Evolutionary conservation across 2,329 filamentous ascomycete species (phyloP).

Genomic region (Pleurostoma richardsiae): DNA sequence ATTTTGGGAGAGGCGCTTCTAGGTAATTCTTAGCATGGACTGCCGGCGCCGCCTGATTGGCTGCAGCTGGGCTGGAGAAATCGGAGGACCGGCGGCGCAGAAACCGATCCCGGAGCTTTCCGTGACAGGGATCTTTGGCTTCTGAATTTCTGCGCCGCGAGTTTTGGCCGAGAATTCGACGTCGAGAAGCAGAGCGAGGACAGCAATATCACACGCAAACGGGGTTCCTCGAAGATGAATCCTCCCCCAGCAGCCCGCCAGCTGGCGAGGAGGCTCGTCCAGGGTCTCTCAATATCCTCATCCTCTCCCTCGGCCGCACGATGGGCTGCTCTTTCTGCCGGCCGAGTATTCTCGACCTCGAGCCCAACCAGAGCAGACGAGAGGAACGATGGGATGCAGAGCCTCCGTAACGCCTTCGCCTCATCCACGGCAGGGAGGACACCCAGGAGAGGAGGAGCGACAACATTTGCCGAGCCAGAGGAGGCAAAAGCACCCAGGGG

Average conservation of each 20-base stretch:
- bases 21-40: too few relatives aligned
- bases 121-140: background rate
- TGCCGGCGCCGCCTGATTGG: background rate
- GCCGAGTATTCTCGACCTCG: slow-evolving; percentile 8
- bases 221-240: slow-evolving; percentile 25
- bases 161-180: too few relatives aligned
- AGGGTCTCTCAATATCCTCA: slow-evolving; percentile 17
- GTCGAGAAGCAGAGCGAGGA: slow-evolving; percentile 6
- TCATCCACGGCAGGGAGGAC: background rate
- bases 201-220: slow-evolving; percentile 3
- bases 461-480: too few relatives aligned
- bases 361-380: background rate
- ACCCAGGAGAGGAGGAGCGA: background rate
- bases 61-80: background rate
- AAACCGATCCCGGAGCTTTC: background rate
- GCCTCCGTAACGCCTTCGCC: slow-evolving; percentile 3
- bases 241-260: slow-evolving; percentile 35
- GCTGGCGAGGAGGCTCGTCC: slow-evolving; percentile 32
- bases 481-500: too few relatives aligned
- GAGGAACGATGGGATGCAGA: background rate
- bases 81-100: slow-evolving; percentile 2
- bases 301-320: background rate
- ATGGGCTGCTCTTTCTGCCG: slow-evolving; percentile 5
- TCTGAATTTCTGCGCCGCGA: background rate
- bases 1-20: background rate